Evolutionary conservation across 495 filamentous ascomycete species (phyloP).

Genomic region (Symbiotaphrina buchneri): DNA sequence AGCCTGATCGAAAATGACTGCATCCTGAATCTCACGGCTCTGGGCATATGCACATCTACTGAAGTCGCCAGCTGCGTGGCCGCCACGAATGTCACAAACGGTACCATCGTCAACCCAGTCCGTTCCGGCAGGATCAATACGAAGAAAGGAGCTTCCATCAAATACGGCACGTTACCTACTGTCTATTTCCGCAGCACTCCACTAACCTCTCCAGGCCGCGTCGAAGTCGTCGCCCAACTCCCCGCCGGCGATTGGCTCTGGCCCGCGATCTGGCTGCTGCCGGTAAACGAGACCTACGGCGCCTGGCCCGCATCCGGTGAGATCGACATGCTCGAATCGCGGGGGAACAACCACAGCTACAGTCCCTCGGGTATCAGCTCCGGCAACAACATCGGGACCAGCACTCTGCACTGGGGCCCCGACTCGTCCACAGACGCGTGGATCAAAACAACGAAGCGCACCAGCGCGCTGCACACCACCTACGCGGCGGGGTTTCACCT

Average conservation of each 20-base stretch:
- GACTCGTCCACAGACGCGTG: slow-evolving; percentile 36
- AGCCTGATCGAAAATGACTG: slow-evolving; percentile 35
- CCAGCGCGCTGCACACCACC: slow-evolving; percentile 51
- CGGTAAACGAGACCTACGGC: slow-evolving; percentile 46
- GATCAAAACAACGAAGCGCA: slow-evolving; percentile 60
- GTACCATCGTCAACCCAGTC: slow-evolving; percentile 55
- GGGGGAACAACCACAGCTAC: slow-evolving; percentile 61
- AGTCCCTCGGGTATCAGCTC: too few relatives aligned
- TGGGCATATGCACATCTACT: slow-evolving; percentile 41
- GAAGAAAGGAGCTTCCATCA: slow-evolving; percentile 41
- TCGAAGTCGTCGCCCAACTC: slow-evolving; percentile 57
- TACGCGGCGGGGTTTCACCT: slow-evolving; percentile 45
- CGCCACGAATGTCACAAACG: slow-evolving; percentile 41
- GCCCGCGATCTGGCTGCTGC: slow-evolving; percentile 88
- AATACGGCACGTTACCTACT: too few relatives aligned
- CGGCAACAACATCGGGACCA: slow-evolving; percentile 66
- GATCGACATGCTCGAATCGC: slow-evolving; percentile 61
- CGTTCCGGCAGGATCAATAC: slow-evolving; percentile 61
- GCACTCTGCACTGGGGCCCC: slow-evolving; percentile 63
- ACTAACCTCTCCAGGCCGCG: too few relatives aligned
- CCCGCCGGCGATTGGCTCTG: slow-evolving; percentile 70
- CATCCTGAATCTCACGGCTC: slow-evolving; percentile 36
- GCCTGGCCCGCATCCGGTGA: slow-evolving; percentile 65
- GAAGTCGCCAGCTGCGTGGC: slow-evolving; percentile 32
- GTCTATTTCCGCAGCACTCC: too few relatives aligned